These are phyloP conservation scores for Penicillium freii DNA, from an alignment of 2,329 filamentous ascomycete genomes.

Conservation along the genomic window DNA sequence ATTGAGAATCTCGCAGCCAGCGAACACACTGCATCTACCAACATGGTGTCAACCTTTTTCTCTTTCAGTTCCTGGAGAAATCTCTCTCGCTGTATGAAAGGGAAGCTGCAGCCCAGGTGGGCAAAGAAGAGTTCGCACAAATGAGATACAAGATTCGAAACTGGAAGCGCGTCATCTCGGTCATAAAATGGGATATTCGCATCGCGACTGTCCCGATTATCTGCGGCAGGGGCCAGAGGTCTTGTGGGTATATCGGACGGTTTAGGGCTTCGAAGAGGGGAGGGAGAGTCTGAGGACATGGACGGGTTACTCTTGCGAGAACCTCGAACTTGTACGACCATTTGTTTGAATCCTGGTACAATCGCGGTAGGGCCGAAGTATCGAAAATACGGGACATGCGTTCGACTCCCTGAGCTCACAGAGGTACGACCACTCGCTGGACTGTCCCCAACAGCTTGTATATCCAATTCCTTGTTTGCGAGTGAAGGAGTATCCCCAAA, in stretches of 20 bases:
- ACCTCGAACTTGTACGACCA: slow-evolving; percentile 66
- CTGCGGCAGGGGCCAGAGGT: slow-evolving; percentile 19
- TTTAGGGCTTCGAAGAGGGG: slow-evolving; percentile 38
- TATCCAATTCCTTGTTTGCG: slow-evolving; percentile 26
- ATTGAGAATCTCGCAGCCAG: slow-evolving; percentile 76
- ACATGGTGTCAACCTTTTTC: slow-evolving; percentile 76
- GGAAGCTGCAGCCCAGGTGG: slow-evolving; percentile 81
- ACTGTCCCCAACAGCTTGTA: slow-evolving; percentile 28
- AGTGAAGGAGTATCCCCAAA: slow-evolving; percentile 19
- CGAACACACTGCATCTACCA: slow-evolving; percentile 83
- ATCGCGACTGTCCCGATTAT: slow-evolving; percentile 32
- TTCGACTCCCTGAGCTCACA: slow-evolving; percentile 37
- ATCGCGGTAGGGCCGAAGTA: slow-evolving; percentile 91
- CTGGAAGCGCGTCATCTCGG: slow-evolving; percentile 64
- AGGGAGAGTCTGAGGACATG: slow-evolving; percentile 40
- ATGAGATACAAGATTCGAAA: slow-evolving; percentile 71
- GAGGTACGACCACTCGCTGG: slow-evolving; percentile 44
- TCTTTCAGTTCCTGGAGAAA: slow-evolving; percentile 75
- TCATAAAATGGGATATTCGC: slow-evolving; percentile 70
- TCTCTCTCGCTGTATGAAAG: slow-evolving; percentile 70
- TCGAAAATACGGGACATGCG: slow-evolving; percentile 75
- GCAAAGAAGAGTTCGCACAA: slow-evolving; percentile 78
- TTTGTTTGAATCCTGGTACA: slow-evolving; percentile 87
- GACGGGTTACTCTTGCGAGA: slow-evolving; percentile 42
- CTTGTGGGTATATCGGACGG: slow-evolving; percentile 20